Base-by-base conservation (phyloP, 495 filamentous ascomycete genomes). In the Penicillium manginii region DNA sequence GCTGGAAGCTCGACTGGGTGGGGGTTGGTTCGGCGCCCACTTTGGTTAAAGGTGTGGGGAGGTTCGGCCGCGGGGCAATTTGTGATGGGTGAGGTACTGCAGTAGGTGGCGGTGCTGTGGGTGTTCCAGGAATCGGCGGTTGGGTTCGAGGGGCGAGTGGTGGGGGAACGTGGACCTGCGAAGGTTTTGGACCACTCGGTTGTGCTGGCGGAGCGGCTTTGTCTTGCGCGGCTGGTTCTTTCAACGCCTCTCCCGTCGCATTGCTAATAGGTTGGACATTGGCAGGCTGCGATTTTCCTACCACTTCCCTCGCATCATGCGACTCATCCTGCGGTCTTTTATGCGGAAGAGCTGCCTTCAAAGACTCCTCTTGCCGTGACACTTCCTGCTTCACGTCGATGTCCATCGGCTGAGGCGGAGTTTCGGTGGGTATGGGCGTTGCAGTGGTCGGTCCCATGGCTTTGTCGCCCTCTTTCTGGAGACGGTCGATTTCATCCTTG, bases 401-500 rank as follows among this genome's bases (percentile, higher is more conserved):
- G 33, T 71, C 72, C 66, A 72, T 81, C 47, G 74, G 71, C 57
- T 75, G 79, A 54, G 64, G 22, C 18, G 40, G 40, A 9, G n/a
- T 4, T 37, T 65, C 42, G 57, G 61, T 31, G 57, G 48, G 45
- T 66, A 64, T 40, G n/a, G n/a, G 33, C 10, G 33, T 11, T 4
- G 33, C 40, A 17, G 68, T 60, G 18, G 66, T 23, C 39, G 57
- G 52, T 57, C 62, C 58, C 23, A 47, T 22, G 37, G 31, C 43
- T 48, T 87, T 83, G 73, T 72, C 78, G 50, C 81, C 78, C 21
- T 84, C 85, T 50, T 76, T 74, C 60, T 91, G 83, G 56, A 96
- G 82, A 55, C 85, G 84, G 11, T 81, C 75, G 52, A 93, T 82
- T 54, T 97, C 91, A 15, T 77, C 71, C 54, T 84, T 77, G 31